Percentiles rank a stretch among this genome's conserved stretches.
Evolutionary conservation across 345 rosid species (phyloP).

Genomic region (Isatis tinctoria): DNA sequence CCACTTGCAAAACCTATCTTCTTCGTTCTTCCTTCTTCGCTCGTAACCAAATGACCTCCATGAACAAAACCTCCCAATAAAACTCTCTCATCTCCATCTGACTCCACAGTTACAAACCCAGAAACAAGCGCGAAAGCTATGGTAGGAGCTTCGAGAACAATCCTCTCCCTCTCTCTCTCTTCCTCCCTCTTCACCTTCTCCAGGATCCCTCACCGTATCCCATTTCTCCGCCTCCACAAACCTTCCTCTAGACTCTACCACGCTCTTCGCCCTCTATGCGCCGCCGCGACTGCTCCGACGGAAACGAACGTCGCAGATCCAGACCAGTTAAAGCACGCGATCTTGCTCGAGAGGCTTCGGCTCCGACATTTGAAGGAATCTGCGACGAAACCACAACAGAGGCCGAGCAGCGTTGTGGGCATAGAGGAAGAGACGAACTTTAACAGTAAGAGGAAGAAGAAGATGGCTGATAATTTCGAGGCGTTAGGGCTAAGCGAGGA

Average conservation of each 20-base stretch:
- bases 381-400: conserved; percentile 35
- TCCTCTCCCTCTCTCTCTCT: conserved; percentile 45
- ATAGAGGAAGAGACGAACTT: conserved; percentile 21
- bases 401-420: conserved; percentile 27
- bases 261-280: conserved; percentile 49
- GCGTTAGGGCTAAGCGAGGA: conserved; percentile 79
- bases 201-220: conserved; percentile 25
- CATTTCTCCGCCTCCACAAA: conserved; percentile 42
- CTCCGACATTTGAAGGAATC: conserved; percentile 62
- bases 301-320: conserved; percentile 32
- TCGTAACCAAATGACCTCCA: conserved; percentile 17
- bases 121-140: conserved; percentile 37
- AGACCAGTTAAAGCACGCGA: conserved; percentile 55
- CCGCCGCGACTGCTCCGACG: conserved; percentile 31
- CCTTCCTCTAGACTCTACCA: conserved; percentile 45
- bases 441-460: conserved; percentile 42
- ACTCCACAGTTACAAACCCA: background rate
- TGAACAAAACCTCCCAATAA: conserved; percentile 20
- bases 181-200: conserved; percentile 34
- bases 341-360: conserved; percentile 79
- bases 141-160: conserved; percentile 52
- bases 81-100: background rate
- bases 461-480: conserved; percentile 56
- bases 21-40: conserved; percentile 14
- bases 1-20: conserved; percentile 32